Base-by-base conservation (phyloP, 305 asterid species). In the Fraxinus albicans region DNA sequence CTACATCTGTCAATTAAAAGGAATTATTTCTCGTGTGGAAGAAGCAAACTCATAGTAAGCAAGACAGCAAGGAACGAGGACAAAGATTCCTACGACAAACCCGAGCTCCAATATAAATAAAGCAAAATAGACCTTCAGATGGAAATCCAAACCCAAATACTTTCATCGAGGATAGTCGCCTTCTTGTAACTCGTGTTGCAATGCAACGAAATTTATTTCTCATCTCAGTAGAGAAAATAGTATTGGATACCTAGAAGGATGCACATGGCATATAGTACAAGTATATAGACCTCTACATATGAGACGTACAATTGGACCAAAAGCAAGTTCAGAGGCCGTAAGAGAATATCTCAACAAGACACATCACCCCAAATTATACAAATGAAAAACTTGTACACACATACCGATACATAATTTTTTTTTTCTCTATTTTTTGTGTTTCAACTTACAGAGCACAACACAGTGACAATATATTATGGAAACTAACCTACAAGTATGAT, bases 401-500 rank as follows among this genome's bases (percentile, higher is more conserved):
- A 47, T 12, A 12, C n/a, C n/a, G 55, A 47, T 47, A 47, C 17
- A 47, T 2, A 3, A 0, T 10, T 44, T 44, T 44, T 12, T 47
- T 42, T 2, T 0, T 0, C 19, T 13, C 19, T 47, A 47, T 50
- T 50, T 50, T 50, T 50, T 4, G 69, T 82, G 84, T 81, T 86
- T 81, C 86, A 80, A 80, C 85, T 86, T 83, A 86, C 89, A 88
- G 90, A 88, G 83, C 87, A 78, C 69, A 83, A 67, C 73, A 79
- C 81, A 86, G 78, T 15, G 74, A 78, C 60, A 58, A 84, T 83
- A 82, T 80, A 83, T 81, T 70, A 80, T 34, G 79, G 84, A 82
- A 81, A 74, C 94, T 86, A 87, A 73, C 80, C 91, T 91, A 90
- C 87, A 84, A 47, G 60, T 50, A 50, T 50, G 60, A 93, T 77